These are phyloP conservation scores for Trichosporon inkin DNA, from an alignment of 1,284 basidiomycete species.

Conservation along the genomic window DNA sequence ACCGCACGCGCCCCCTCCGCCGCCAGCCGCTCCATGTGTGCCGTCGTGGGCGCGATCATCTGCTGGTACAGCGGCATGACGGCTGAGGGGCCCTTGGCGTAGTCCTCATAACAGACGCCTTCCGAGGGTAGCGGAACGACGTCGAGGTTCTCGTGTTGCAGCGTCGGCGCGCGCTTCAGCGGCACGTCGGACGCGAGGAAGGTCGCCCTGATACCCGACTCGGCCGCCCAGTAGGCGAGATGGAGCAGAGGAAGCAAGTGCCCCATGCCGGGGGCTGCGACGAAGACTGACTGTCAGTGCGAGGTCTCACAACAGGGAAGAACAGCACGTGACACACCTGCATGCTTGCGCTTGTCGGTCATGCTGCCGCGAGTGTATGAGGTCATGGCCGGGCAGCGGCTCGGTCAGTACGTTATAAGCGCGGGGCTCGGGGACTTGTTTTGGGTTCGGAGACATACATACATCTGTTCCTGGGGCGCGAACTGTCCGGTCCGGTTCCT, in stretches of 20 bases:
- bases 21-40: not conserved
- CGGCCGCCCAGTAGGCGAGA: not conserved
- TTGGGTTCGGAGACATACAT: not conserved
- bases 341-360: not conserved
- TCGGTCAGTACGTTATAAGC: too few relatives aligned
- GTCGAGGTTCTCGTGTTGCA: not conserved
- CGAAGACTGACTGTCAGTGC: not conserved
- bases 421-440: not conserved
- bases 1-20: not conserved
- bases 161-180: not conserved
- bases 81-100: not conserved
- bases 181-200: not conserved
- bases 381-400: not conserved
- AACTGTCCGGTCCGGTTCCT: too few relatives aligned
- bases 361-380: not conserved
- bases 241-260: not conserved
- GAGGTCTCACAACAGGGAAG: not conserved
- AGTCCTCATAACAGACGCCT: not conserved
- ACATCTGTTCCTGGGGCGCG: not conserved
- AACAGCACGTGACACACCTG: not conserved
- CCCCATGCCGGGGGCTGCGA: not conserved
- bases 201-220: not conserved
- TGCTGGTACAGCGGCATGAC: conserved; percentile 4
- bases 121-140: not conserved
- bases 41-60: not conserved